Percentiles rank a stretch among this genome's conserved stretches.
Evolutionary conservation across 2,329 filamentous ascomycete species (phyloP).

Genomic region (Fusarium paranaense): DNA sequence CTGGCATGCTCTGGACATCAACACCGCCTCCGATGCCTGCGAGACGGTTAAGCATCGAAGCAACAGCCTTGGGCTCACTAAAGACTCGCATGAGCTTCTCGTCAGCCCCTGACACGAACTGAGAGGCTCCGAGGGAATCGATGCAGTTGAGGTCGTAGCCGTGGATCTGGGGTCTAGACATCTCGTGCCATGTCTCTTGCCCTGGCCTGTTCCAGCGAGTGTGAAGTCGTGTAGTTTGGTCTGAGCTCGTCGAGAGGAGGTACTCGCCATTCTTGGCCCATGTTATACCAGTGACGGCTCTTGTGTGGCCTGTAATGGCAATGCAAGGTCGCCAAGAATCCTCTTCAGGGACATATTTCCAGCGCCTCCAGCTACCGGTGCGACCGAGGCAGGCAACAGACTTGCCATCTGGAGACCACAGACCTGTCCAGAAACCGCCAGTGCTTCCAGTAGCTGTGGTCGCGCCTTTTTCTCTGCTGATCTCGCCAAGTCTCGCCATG

Average conservation of each 20-base stretch:
- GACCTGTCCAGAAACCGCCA: conserved; percentile 94
- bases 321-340: conserved; percentile 82
- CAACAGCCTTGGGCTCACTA: conserved; percentile 86
- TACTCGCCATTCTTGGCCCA: conserved; percentile 89
- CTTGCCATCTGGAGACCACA: conserved; percentile 85
- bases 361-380: conserved; percentile 93
- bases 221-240: conserved; percentile 93
- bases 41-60: conserved; percentile 76
- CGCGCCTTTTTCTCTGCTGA: conserved; percentile 93
- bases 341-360: conserved; percentile 71
- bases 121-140: conserved; percentile 75
- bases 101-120: conserved; percentile 94
- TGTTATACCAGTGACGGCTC: conserved; percentile 81
- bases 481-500: conserved; percentile 86
- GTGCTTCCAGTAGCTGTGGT: conserved; percentile 96
- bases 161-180: conserved; percentile 95
- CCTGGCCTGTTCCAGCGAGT: conserved; percentile 75
- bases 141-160: conserved; percentile 98
- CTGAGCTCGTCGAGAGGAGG: conserved; percentile 86
- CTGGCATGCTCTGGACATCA: conserved; percentile 69
- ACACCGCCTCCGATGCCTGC: conserved; percentile 66
- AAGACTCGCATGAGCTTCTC: conserved; percentile 99
- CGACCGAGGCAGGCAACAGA: conserved; percentile 86
- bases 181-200: conserved; percentile 86
- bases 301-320: conserved; percentile 86